phyloP scores from a whole-genome alignment of 352 stramenopile genomes.

The Globisporangium spiculum region DNA sequence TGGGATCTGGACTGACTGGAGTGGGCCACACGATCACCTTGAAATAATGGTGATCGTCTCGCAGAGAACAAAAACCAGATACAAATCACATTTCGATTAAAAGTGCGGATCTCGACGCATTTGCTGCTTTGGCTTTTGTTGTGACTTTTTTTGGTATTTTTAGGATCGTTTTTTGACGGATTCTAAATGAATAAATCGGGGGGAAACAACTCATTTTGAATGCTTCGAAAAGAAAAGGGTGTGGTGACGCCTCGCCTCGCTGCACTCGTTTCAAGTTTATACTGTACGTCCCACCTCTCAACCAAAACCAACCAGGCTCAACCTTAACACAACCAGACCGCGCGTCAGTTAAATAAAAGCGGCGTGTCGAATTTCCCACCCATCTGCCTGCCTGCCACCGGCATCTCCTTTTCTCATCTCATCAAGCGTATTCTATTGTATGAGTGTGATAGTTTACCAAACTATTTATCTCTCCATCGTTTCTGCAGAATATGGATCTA shows the following conservation, averaged over 20 bases:
- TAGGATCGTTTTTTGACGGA: background rate
- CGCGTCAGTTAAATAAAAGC: background rate
- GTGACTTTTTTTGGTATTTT: too few species aligned
- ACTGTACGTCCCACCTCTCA: background rate
- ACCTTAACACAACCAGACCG: background rate
- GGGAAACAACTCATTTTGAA: background rate
- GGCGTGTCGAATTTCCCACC: background rate
- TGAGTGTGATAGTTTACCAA: background rate
- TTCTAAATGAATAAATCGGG: background rate
- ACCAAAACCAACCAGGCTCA: too few species aligned
- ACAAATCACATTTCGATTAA: background rate
- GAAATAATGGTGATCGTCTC: background rate
- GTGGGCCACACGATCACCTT: background rate
- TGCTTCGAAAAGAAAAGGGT: background rate
- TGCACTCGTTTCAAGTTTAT: background rate
- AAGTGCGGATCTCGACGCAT: background rate
- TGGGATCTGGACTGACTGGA: background rate
- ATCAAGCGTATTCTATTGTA: background rate
- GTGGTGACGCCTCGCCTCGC: background rate
- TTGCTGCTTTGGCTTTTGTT: background rate
- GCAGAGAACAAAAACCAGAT: background rate
- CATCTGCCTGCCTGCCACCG: background rate
- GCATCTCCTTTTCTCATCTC: background rate
- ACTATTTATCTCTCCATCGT: background rate
- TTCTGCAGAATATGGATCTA: background rate